phyloP scores from a whole-genome alignment of 139 green algal species.

The Chlamydomonas sphaeroides region DNA sequence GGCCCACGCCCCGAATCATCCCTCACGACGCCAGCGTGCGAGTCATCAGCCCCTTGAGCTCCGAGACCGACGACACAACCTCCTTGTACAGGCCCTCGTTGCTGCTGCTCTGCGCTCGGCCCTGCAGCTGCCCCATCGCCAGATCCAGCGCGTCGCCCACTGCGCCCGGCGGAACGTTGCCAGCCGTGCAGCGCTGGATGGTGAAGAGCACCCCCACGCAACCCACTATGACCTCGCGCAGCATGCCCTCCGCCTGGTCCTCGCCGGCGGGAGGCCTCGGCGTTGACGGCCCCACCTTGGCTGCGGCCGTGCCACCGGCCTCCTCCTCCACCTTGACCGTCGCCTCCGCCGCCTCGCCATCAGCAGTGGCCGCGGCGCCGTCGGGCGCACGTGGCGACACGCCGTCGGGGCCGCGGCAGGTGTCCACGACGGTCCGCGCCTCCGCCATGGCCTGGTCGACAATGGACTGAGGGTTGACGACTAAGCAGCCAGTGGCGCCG shows the following conservation, averaged over 20 bases:
- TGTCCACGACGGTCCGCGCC: constrained; percentile 30
- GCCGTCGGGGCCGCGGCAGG: background rate
- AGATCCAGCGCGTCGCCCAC: constrained; percentile 39
- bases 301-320: too few species aligned
- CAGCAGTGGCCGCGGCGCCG: too few species aligned
- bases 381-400: too few species aligned
- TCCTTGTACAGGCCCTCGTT: constrained; percentile 38
- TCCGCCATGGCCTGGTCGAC: constrained; percentile 24
- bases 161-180: background rate
- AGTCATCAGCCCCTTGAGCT: constrained; percentile 36
- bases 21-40: too few species aligned
- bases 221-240: constrained; percentile 49
- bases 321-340: background rate
- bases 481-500: too few species aligned
- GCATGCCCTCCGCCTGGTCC: constrained; percentile 28
- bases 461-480: background rate
- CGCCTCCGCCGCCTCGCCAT: background rate
- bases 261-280: background rate
- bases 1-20: too few species aligned
- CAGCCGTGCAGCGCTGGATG: constrained; percentile 47
- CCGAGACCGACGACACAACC: constrained; percentile 22
- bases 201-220: constrained; percentile 60
- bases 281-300: too few species aligned
- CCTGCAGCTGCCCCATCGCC: constrained; percentile 26
- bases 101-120: constrained; percentile 1